Conservation (phyloP, 768 basidiomycete species). For the Cyclocybe aegerita region DNA sequence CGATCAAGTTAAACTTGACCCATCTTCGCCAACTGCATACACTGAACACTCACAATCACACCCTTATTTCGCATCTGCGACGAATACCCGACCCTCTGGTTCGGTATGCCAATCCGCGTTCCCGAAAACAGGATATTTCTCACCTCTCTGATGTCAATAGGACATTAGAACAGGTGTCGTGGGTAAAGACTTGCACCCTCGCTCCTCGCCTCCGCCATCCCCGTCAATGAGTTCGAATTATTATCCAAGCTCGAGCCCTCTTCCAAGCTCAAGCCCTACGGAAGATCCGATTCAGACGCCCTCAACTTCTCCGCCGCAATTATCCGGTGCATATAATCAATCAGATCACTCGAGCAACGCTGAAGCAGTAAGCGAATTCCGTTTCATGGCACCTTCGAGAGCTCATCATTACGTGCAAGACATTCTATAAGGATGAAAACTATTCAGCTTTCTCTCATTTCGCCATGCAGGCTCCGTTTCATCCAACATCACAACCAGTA, state of each 20-base stretch:
- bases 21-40: constrained; percentile 15
- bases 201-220: constrained; percentile 24
- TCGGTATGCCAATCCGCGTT: constrained; percentile 22
- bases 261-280: constrained; percentile 20
- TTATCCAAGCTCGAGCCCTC: constrained; percentile 49
- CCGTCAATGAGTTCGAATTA: constrained; percentile 25
- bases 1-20: constrained; percentile 19
- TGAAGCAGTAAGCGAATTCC: constrained; percentile 8
- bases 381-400: not conserved
- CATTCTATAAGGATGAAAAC: constrained; percentile 10
- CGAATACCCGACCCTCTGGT: constrained; percentile 22
- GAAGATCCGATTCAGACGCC: constrained; percentile 13
- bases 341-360: not conserved
- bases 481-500: constrained; percentile 11
- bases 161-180: constrained; percentile 18
- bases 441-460: constrained; percentile 12
- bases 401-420: constrained; percentile 8
- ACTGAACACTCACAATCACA: constrained; percentile 21
- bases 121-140: constrained; percentile 20
- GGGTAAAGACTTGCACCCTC: constrained; percentile 19
- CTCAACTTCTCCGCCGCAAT: constrained; percentile 32
- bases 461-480: constrained; percentile 12
- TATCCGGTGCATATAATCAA: constrained; percentile 23
- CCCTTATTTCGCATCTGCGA: constrained; percentile 22
- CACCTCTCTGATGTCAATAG: constrained; percentile 24